Base-by-base conservation (phyloP, 2,329 filamentous ascomycete genomes). In the Torrubiellomyces zombiae region DNA sequence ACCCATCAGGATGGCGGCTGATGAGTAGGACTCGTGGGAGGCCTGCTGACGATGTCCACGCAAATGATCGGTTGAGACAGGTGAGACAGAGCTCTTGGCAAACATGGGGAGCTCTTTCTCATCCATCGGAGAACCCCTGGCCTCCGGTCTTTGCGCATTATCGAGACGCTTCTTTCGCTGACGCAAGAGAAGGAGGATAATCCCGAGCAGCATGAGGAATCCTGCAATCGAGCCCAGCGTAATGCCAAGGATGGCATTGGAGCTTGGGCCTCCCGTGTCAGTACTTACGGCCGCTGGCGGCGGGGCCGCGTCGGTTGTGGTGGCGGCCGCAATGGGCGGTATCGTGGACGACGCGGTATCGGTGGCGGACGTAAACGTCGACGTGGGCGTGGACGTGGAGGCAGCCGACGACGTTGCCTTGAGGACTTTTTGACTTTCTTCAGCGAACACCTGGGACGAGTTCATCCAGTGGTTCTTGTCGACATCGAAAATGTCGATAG, bases 141-240 rank as follows among this genome's bases (percentile, higher is more conserved):
- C 48, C 36, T 49, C 50, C 22, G 54, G 46, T 20, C 49, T 43
- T 30, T 66, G 62, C 19, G 50, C 43, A 27, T 61, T 60, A 25
- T 56, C 51, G 27, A 57, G 64, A 36, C 63, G 63, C 38, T 63
- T 62, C 44, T 66, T 70, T 37, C 65, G 43, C 12, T 45, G 45
- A 21, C 48, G 40, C 8, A 55, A 27, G 7, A 77, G 58, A 25
- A 89, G 56, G 12, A 94, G 60, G n/a, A 82, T 44, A 2, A 79
- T 46, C 14, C 78, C 60, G n/a, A 91, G 55, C 6, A 93, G 44
- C 1, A 71, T 52, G 12, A 76, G 71, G 26, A 82, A 56, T 11
- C 78, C 82, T 26, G 79, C 66, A 13, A 93, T 71, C n/a, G 75
- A 72, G 9, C 85, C 83, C 1, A 95, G 61, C 0, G 79, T 79